Base-by-base conservation (phyloP, 2,329 filamentous ascomycete genomes). In the Colletotrichum zoysiae region DNA sequence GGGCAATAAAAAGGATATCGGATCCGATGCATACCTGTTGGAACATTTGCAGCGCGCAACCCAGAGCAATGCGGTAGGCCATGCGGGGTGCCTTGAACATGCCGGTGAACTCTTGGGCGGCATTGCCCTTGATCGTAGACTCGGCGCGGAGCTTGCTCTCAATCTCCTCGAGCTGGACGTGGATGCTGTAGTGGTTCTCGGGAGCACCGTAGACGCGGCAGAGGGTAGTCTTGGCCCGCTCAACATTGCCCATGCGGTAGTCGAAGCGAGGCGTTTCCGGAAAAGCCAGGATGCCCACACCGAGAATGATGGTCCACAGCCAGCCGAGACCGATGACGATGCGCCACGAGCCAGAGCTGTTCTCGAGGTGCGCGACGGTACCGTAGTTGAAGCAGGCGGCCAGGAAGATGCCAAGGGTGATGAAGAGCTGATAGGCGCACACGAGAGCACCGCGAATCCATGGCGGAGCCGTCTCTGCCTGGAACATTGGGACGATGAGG, bases 401-500 rank as follows among this genome's bases (percentile, higher is more conserved):
- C 3, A 86, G 81, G 80, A 87, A 90, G 76, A 93, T 93, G 35
- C 92, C 92, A 57, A 92, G 81, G 0, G 91, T 93, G 79, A 93
- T 92, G 81, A 93, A 91, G 4, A 93, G 84, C 81, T 93, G 92
- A 79, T 93, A 93, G 16, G 86, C 87, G 58, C 87, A 87, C 60
- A 93, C 88, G 74, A 93, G 85, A 5, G 88, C 85, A 67, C 90
- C 91, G 74, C 92, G 86, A 61, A 93, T 88, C 78, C 89, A 89
- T 18, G 89, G 86, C 0, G 92, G 92, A 0, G 89, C 88, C 7
- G 87, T 91, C 80, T 94, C 92, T n/a, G 88, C 88, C 76, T 93
- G 90, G 78, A 92, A 93, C 89, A 93, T 91, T n/a, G 90, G 90
- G 0, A 91, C 90, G 16, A 90, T 80, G 6, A 92, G 86, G 12